Conservation (phyloP, 2,329 filamentous ascomycete genomes). For the Thelonectria blattea region DNA sequence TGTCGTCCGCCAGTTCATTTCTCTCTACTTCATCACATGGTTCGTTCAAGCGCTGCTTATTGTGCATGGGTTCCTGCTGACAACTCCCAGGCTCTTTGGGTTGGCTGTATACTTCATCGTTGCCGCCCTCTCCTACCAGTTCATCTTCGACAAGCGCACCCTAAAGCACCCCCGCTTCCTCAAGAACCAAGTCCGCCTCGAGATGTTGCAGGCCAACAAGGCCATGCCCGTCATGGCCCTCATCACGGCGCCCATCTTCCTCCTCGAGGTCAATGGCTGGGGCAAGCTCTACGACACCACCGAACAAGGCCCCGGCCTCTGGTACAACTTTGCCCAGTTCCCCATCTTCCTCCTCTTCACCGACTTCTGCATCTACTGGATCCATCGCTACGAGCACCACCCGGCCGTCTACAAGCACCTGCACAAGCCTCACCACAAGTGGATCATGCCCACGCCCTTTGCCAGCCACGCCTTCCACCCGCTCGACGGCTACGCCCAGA, state of each 20-base stretch:
- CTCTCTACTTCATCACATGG: constrained; percentile 87
- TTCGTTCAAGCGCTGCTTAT: constrained; percentile 49
- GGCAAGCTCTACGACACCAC: constrained; percentile 86
- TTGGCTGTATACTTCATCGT: constrained; percentile 84
- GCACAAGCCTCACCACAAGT: constrained; percentile 99
- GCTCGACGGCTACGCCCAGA: constrained; percentile 87
- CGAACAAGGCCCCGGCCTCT: constrained; percentile 74
- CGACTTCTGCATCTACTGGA: constrained; percentile 90
- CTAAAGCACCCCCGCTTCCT: constrained; percentile 92
- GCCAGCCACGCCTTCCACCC: constrained; percentile 96
- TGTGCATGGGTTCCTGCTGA: too few relatives aligned
- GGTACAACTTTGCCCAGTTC: constrained; percentile 84
- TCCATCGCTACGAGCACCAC: constrained; percentile 85
- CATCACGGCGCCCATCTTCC: constrained; percentile 81
- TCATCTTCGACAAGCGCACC: constrained; percentile 91
- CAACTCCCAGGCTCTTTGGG: constrained; percentile 75
- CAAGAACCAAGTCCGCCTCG: constrained; percentile 87
- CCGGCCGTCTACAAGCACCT: constrained; percentile 79
- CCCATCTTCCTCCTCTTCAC: constrained; percentile 88
- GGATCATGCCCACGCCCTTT: constrained; percentile 97
- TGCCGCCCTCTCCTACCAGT: constrained; percentile 80
- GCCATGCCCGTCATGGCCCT: constrained; percentile 84
- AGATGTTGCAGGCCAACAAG: constrained; percentile 79
- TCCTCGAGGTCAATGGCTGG: constrained; percentile 82
- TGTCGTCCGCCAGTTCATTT: constrained; percentile 73